These are phyloP conservation scores for Erythrobasidium yunnanense DNA, from an alignment of 768 basidiomycete species.

Conservation along the genomic window DNA sequence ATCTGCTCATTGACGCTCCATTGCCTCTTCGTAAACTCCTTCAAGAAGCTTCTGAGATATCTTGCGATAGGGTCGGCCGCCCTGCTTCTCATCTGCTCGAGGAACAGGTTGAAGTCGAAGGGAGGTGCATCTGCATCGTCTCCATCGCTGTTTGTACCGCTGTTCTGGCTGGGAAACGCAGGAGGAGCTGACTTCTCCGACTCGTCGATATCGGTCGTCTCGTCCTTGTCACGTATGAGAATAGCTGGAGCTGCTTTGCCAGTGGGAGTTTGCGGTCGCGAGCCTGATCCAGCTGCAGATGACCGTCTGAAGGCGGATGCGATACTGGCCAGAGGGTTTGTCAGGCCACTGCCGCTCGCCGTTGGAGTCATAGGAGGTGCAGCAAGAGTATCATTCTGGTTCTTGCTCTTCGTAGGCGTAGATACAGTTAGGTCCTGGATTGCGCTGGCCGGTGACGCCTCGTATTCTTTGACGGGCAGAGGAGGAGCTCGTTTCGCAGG, in stretches of 20 bases:
- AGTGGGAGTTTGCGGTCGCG: neutral
- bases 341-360: neutral
- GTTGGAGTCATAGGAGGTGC: neutral
- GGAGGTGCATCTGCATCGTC: constrained; percentile 17
- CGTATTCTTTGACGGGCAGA: neutral
- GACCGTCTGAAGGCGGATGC: constrained; percentile 10
- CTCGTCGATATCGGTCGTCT: constrained; percentile 8
- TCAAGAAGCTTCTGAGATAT: constrained; percentile 55
- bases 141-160: neutral
- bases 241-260: constrained; percentile 6
- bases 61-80: constrained; percentile 85
- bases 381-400: neutral
- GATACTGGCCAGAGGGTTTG: constrained; percentile 11
- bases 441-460: neutral
- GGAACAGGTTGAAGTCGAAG: constrained; percentile 89
- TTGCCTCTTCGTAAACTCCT: constrained; percentile 53
- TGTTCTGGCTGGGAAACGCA: neutral
- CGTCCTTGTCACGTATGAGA: constrained; percentile 11
- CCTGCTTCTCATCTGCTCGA: constrained; percentile 84
- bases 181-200: constrained; percentile 18
- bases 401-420: too few relatives aligned
- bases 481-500: neutral
- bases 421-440: neutral
- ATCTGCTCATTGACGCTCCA: constrained; percentile 88
- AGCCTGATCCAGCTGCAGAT: neutral